These are phyloP conservation scores for Pseudodiploospora longispora DNA, from an alignment of 2,329 filamentous ascomycete genomes.

Conservation along the genomic window DNA sequence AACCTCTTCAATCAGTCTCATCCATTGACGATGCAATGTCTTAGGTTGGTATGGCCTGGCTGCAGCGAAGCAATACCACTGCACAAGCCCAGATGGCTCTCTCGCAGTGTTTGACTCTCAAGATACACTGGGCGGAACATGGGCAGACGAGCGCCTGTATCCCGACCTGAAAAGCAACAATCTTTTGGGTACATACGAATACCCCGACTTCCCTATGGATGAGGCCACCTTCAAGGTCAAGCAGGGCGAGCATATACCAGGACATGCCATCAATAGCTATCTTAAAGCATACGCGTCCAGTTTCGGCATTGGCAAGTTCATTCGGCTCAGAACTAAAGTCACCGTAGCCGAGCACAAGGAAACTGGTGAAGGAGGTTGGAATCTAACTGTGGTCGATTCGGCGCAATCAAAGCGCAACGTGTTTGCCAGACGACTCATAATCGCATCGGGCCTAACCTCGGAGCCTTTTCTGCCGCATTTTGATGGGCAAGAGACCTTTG, in stretches of 20 bases:
- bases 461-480: slow-evolving; percentile 37
- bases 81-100: slow-evolving; percentile 48
- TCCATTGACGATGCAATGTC: no score
- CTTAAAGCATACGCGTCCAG: slow-evolving; percentile 35
- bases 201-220: slow-evolving; percentile 64
- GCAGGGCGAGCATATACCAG: slow-evolving; percentile 39
- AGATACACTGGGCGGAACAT: slow-evolving; percentile 57
- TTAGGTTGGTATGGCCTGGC: slow-evolving; percentile 44
- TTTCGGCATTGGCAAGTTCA: slow-evolving; percentile 32
- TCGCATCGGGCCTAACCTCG: slow-evolving; percentile 49
- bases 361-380: slow-evolving; percentile 32
- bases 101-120: slow-evolving; percentile 51
- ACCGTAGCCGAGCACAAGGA: slow-evolving; percentile 34
- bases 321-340: slow-evolving; percentile 33
- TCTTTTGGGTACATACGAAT: slow-evolving; percentile 64
- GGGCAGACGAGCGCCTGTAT: slow-evolving; percentile 60
- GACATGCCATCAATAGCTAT: slow-evolving; percentile 38
- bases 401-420: slow-evolving; percentile 20
- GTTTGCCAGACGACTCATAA: slow-evolving; percentile 37
- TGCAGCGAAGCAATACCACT: slow-evolving; percentile 52
- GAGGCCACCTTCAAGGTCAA: slow-evolving; percentile 40
- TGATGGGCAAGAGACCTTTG: slow-evolving; percentile 37
- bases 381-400: slow-evolving; percentile 22
- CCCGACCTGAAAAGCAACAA: slow-evolving; percentile 67
- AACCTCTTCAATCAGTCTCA: no score